Conservation (phyloP, 306 rosid genomes). For the Quercus alba region DNA sequence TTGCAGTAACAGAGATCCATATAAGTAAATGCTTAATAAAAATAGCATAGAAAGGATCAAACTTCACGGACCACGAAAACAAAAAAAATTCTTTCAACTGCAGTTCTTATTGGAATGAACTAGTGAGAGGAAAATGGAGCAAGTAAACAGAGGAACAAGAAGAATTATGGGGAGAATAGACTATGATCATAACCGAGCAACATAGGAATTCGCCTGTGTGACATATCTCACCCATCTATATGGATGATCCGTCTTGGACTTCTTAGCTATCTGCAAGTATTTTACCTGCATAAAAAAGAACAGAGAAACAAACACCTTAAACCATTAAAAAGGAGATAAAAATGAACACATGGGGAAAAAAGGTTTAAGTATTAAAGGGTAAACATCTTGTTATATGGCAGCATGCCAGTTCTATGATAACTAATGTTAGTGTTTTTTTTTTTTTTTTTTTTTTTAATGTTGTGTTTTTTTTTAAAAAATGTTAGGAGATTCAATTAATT, state of each 20-base stretch:
- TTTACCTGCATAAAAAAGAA: constrained; percentile 64
- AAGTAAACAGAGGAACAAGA: constrained; percentile 1
- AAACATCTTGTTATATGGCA: not conserved
- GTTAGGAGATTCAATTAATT: not conserved
- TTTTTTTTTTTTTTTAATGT: not conserved
- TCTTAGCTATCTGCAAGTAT: constrained; percentile 87
- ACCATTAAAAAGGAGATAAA: not conserved
- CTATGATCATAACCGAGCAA: constrained; percentile 61
- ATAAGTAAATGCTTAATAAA: not conserved
- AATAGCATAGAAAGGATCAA: not conserved
- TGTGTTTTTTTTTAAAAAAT: too few species aligned
- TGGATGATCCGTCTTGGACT: constrained; percentile 56
- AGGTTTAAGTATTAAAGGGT: not conserved
- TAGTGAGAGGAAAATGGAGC: constrained; percentile 17
- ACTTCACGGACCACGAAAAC: not conserved
- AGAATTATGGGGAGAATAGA: constrained; percentile 3
- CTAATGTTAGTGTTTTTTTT: not conserved
- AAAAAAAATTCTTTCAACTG: not conserved
- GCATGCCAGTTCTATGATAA: not conserved
- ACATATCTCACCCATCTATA: constrained; percentile 96
- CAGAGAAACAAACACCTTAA: constrained; percentile 15
- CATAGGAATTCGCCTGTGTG: constrained; percentile 84
- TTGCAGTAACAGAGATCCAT: not conserved
- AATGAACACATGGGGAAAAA: not conserved
- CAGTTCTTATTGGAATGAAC: not conserved